phyloP scores from a whole-genome alignment of 2,329 filamentous ascomycete genomes.

The Chalaropsis thielavioides region DNA sequence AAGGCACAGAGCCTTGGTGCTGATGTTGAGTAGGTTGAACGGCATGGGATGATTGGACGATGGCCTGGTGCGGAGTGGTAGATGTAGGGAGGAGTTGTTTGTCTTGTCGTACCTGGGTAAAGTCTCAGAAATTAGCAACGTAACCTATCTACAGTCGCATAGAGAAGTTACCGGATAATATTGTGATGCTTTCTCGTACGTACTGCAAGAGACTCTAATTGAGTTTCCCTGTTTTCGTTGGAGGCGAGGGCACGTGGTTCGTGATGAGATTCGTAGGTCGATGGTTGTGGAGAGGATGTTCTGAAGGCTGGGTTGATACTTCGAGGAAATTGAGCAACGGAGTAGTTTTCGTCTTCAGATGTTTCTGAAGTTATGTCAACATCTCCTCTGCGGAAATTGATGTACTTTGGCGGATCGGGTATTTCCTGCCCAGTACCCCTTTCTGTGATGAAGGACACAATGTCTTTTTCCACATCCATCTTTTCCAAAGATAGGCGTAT shows the following conservation, averaged over 20 bases:
- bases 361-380: slow-evolving; percentile 67
- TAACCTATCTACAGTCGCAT: background rate
- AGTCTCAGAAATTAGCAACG: background rate
- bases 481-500: slow-evolving; percentile 83
- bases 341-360: slow-evolving; percentile 80
- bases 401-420: slow-evolving; percentile 90
- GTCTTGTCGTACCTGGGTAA: background rate
- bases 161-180: background rate
- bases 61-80: background rate
- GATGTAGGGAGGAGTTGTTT: background rate
- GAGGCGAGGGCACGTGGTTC: slow-evolving; percentile 62
- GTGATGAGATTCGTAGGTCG: slow-evolving; percentile 81
- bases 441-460: slow-evolving; percentile 74
- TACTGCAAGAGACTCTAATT: slow-evolving; percentile 1
- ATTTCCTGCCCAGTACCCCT: slow-evolving; percentile 91
- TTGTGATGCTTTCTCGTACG: background rate
- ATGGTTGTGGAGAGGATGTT: slow-evolving; percentile 90
- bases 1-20: background rate
- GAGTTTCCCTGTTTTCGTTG: slow-evolving; percentile 23
- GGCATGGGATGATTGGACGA: background rate
- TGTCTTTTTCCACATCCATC: slow-evolving; percentile 95
- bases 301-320: slow-evolving; percentile 93
- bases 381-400: slow-evolving; percentile 94
- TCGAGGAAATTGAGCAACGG: slow-evolving; percentile 86
- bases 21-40: slow-evolving; percentile 5